Conservation (phyloP, 2,329 filamentous ascomycete species). For the Fusarium falciforme region DNA sequence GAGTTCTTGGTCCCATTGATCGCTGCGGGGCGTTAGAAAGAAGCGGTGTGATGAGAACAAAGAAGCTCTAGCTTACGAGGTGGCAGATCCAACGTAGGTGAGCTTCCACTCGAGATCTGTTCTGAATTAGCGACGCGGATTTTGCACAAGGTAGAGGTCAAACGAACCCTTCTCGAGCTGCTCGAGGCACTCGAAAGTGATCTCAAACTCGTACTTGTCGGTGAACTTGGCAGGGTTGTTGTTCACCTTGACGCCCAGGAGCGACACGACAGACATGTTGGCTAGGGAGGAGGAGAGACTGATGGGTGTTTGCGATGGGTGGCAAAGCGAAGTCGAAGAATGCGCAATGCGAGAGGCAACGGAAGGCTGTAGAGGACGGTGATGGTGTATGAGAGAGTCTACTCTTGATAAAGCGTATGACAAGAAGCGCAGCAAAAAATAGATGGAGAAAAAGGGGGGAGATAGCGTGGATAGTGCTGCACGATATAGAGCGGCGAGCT, state of each 20-base stretch:
- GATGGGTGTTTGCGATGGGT: background rate
- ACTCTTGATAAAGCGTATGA: constrained; percentile 8
- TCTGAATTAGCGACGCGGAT: constrained; percentile 29
- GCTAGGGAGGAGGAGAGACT: constrained; percentile 16
- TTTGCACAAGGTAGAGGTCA: background rate
- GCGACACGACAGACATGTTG: constrained; percentile 92
- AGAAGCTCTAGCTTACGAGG: constrained; percentile 74
- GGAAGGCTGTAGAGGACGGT: background rate
- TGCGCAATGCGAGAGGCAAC: constrained; percentile 5
- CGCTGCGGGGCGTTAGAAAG: constrained; percentile 62
- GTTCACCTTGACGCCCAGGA: constrained; percentile 93
- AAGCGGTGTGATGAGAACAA: constrained; percentile 26
- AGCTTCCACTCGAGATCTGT: constrained; percentile 98
- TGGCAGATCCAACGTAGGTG: constrained; percentile 98
- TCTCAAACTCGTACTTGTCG: constrained; percentile 95
- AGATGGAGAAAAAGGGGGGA: constrained; percentile 8
- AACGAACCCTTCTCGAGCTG: constrained; percentile 85
- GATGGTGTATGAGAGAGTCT: constrained; percentile 4
- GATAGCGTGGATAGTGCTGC: constrained; percentile 22
- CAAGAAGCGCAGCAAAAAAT: constrained; percentile 16
- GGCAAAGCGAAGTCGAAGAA: background rate
- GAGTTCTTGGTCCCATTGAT: constrained; percentile 98
- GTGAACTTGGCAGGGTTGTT: constrained; percentile 98
- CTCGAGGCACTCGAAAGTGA: constrained; percentile 98
- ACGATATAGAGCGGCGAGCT: constrained; percentile 29